phyloP scores from a whole-genome alignment of 2,329 filamentous ascomycete species.

The Davidsoniella australis region DNA sequence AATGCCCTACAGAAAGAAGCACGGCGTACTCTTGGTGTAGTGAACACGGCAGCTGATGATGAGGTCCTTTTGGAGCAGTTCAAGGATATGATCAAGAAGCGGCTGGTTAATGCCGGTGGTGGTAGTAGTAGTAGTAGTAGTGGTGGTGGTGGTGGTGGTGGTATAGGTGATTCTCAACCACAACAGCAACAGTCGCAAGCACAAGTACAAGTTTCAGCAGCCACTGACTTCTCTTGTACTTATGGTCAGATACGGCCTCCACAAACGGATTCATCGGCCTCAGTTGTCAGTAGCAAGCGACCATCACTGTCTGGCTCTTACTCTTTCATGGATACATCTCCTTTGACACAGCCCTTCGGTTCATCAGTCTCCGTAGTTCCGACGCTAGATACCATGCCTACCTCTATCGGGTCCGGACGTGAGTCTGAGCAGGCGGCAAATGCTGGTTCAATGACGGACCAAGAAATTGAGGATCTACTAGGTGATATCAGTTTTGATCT shows the following conservation, averaged over 20 bases:
- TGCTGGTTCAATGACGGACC: constrained; percentile 1
- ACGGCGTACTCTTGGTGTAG: constrained; percentile 28
- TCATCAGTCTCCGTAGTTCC: no score
- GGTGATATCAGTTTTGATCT: constrained; percentile 9
- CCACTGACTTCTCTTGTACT: no score
- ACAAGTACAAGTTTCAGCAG: neutral
- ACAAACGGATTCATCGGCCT: neutral
- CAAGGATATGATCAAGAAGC: constrained; percentile 19
- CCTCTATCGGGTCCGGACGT: no score
- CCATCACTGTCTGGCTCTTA: neutral
- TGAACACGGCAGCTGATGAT: constrained; percentile 38
- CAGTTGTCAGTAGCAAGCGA: neutral
- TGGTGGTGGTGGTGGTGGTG: no score
- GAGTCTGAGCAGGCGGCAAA: no score
- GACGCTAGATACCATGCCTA: no score
- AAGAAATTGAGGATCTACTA: constrained; percentile 9
- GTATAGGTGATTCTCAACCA: no score
- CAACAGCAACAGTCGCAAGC: no score
- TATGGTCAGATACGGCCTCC: neutral
- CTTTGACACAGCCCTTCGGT: no score
- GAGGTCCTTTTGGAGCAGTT: constrained; percentile 34
- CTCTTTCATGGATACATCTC: no score
- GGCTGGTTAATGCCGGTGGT: neutral
- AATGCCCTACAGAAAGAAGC: constrained; percentile 29
- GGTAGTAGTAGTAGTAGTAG: neutral